Evolutionary conservation across 1,284 basidiomycete genomes (phyloP), one percentile per base, ranked within the genome.

Genomic region (Ganoderma boninense): DNA sequence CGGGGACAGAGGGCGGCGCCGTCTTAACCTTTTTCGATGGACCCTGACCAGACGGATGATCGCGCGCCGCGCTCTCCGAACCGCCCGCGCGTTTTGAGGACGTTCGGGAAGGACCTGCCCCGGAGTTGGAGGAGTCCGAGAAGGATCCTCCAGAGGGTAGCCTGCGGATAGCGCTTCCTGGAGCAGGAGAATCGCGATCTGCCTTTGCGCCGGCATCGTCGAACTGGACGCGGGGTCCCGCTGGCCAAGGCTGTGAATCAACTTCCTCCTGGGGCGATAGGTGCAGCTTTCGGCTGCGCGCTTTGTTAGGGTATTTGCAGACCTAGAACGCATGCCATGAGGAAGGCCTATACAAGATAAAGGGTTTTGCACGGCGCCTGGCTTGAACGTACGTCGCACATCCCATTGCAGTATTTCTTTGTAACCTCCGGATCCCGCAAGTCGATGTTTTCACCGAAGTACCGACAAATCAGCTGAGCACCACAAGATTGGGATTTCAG

Each of bases 401-500:
- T 95, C 52, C 84, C 83, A 69, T 92, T 80, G 76, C 95, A 97
- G 74, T 94, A 91, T 4, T 79, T 77, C 69, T 86, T 85, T 64
- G 87, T 79, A 5, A 85, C 74, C 7, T 83, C 83, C 2, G 82
- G 73, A 71, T 93, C 85, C 5, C 78, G 80, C 3, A 82, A 78
- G 73, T 93, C 86, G 56, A 95, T 89, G 2, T 80, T 77, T 79
- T 97, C 95, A 0, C 93, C 95, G 76, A 97, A 96, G 78, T 95
- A 96, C 56, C 89, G 88, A 76, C 95, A 96, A 68, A 96, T 91
- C 2, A 86, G 84, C 93, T 94, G 61, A 38, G 13, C 14, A 11
- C 7, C 18, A 60, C 16, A 26, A 13, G 18, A 14, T 5, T 10
- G 32, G 6, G 14, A 11, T 3, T 1, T 32, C 10, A 57, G 4